Evolutionary conservation across 2,329 filamentous ascomycete genomes (phyloP).

Genomic region (Macroventuria anomochaeta): DNA sequence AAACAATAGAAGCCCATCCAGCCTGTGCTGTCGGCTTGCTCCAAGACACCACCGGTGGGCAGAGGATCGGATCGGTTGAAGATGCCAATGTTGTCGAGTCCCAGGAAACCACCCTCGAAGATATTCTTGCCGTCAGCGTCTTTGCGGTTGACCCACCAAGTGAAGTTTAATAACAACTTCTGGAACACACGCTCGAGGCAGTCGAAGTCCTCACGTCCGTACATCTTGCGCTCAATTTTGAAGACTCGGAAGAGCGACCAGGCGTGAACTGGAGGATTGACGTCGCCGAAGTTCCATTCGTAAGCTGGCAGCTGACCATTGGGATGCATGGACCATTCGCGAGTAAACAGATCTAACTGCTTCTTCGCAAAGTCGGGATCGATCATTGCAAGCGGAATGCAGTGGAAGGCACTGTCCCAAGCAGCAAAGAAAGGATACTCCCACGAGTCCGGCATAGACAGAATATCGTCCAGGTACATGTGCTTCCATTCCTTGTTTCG

Average conservation of each 20-base stretch:
- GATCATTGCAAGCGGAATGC: slow-evolving; percentile 94
- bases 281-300: slow-evolving; percentile 98
- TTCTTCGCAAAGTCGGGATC: slow-evolving; percentile 98
- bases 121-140: slow-evolving; percentile 94
- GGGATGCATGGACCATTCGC: slow-evolving; percentile 99
- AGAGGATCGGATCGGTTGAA: slow-evolving; percentile 97
- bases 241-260: slow-evolving; percentile 96
- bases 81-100: slow-evolving; percentile 94
- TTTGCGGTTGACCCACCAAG: slow-evolving; percentile 99
- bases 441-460: slow-evolving; percentile 99
- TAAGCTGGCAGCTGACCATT: slow-evolving; percentile 93
- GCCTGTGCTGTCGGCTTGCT: slow-evolving; percentile 96
- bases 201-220: slow-evolving; percentile 91
- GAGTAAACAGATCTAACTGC: slow-evolving; percentile 91
- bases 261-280: slow-evolving; percentile 94
- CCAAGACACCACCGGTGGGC: slow-evolving; percentile 89
- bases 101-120: slow-evolving; percentile 94
- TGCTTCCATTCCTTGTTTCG: slow-evolving; percentile 93
- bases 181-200: slow-evolving; percentile 97
- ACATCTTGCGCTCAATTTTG: slow-evolving; percentile 98
- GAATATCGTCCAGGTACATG: slow-evolving; percentile 90
- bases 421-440: slow-evolving; percentile 98
- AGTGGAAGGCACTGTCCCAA: slow-evolving; percentile 97
- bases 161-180: slow-evolving; percentile 94
- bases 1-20: slow-evolving; percentile 99